Evolutionary conservation across 768 basidiomycete genomes (phyloP), one percentile per base, ranked within the genome.

Genomic region (Omphalotus guepiniiformis): DNA sequence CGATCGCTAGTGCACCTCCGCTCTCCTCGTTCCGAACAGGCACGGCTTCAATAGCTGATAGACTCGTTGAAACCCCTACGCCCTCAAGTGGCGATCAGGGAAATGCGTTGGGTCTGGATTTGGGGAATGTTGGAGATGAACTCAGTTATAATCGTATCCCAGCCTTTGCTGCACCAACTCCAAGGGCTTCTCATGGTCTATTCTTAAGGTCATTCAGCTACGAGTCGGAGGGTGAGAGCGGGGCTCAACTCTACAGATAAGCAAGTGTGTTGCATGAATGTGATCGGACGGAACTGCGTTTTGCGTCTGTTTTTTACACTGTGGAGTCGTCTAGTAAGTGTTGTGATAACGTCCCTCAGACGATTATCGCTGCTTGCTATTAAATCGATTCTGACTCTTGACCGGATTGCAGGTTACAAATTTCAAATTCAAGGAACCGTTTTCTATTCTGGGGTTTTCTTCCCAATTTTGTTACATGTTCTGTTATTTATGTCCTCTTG

Each of bases 151-250:
- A 43, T 19, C 35, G 35, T 15, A 46, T 46, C n/a, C 44, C 44
- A 23, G 34, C 44, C 18, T 46, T 46, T 21, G 44, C 44, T 46
- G 44, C 44, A 13, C 44, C 44, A 16, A 46, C 44, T 8, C 44
- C 44, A 3, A 23, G 44, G 12, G 44, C 44, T 13, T 35, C 44
- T 46, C 44, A 46, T 37, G 29, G 23, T n/a, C 11, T 46, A 18
- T 46, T 46, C 21, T 18, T 46, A n/a, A 35, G 44, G 23, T 46
- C 44, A 16, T 46, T 46, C 13, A 36, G 32, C 19, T 46, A 36
- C 16, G 16, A 37, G 11, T 15, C 32, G 3, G 21, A 32, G 18
- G 44, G 38, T 19, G 41, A 28, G 32, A 36, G 29, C 15, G 44
- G 21, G 12, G 38, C 6, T 11, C n/a, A n/a, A n/a, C 34, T 46